Percentiles rank a stretch among this genome's conserved stretches.
Evolutionary conservation across 2,329 filamentous ascomycete genomes (phyloP).

Genomic region (Hypoxylon sp.): DNA sequence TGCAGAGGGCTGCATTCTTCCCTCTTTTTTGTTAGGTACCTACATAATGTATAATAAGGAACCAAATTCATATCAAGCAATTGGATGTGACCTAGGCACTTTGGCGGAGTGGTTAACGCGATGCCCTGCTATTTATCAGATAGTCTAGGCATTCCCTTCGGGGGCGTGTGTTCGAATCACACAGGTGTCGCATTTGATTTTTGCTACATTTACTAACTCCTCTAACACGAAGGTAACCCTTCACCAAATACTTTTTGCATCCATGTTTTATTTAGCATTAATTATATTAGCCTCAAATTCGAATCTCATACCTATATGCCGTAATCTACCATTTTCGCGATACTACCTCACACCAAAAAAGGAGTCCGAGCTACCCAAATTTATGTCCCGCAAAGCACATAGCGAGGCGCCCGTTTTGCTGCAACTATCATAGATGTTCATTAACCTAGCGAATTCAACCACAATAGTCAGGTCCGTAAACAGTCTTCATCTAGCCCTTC

Average conservation of each 20-base stretch:
- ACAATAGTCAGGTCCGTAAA: background rate
- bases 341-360: no score
- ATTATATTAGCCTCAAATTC: no score
- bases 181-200: conserved; percentile 53
- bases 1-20: background rate
- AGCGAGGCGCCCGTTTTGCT: no score
- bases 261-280: no score
- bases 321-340: no score
- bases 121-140: conserved; percentile 23
- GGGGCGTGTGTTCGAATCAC: conserved; percentile 61
- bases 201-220: background rate
- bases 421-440: no score
- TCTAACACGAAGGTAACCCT: no score
- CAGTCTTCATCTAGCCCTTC: background rate
- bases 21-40: background rate
- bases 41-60: background rate
- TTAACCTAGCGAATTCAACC: no score
- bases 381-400: no score
- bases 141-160: conserved; percentile 51
- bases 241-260: no score
- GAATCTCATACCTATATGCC: no score
- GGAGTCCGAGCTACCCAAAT: no score
- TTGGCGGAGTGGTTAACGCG: conserved; percentile 32
- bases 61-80: background rate
- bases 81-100: conserved; percentile 9